Evolutionary conservation across 768 basidiomycete species (phyloP).

Genomic region (Lactarius quietus): DNA sequence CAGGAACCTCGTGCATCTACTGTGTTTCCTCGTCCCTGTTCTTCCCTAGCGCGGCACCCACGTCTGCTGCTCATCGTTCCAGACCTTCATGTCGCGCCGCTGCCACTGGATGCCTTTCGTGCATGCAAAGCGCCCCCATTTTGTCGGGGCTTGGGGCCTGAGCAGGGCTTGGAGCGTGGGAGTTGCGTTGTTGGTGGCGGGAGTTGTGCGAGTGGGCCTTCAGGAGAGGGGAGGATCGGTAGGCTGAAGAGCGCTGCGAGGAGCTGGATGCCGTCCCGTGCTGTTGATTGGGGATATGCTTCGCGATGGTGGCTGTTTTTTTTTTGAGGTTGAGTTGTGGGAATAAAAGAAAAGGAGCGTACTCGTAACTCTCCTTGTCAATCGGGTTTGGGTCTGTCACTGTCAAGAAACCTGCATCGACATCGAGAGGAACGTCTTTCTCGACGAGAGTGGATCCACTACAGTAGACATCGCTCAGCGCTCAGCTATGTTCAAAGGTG

Average conservation of each 20-base stretch:
- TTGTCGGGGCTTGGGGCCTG: conserved; percentile 87
- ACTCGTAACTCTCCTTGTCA: conserved; percentile 84
- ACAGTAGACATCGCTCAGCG: neutral
- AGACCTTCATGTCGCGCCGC: conserved; percentile 72
- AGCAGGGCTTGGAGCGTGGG: conserved; percentile 93
- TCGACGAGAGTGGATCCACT: conserved; percentile 70
- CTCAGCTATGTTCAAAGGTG: neutral
- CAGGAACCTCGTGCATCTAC: conserved; percentile 91
- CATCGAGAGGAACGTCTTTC: conserved; percentile 73
- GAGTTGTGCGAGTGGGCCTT: conserved; percentile 81
- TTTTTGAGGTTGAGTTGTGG: neutral
- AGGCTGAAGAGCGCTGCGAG: conserved; percentile 80
- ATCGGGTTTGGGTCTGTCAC: conserved; percentile 87
- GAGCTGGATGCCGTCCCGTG: conserved; percentile 78
- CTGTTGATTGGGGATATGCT: conserved; percentile 70
- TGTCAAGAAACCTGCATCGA: conserved; percentile 80
- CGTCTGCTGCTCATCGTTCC: conserved; percentile 93
- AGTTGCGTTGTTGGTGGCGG: conserved; percentile 73
- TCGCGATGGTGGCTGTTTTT: conserved; percentile 66
- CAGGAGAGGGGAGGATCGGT: conserved; percentile 67
- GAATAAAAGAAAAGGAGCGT: conserved; percentile 28
- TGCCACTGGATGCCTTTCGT: conserved; percentile 90
- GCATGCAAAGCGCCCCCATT: conserved; percentile 95
- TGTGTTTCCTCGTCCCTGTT: conserved; percentile 83
- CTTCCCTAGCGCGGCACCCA: conserved; percentile 96